Conservation (phyloP, 164 flowering plant genomes). For the Chimonanthus salicifolius region DNA sequence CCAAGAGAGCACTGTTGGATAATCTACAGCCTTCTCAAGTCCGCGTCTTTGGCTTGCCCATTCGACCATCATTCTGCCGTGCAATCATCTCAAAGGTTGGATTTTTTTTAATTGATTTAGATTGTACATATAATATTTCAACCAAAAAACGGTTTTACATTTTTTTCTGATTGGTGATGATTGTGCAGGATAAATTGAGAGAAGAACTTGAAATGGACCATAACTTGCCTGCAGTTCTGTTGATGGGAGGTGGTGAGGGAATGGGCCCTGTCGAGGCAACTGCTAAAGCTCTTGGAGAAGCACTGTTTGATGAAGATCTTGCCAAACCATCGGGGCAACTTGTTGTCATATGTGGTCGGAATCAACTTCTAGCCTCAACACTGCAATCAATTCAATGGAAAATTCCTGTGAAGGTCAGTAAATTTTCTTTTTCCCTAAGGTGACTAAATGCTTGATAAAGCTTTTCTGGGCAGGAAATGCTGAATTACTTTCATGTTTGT, state of each 20-base stretch:
- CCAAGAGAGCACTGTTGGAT: constrained; percentile 73
- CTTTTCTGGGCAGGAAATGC: background rate
- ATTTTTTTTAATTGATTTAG: background rate
- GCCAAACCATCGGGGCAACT: constrained; percentile 76
- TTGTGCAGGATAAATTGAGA: constrained; percentile 57
- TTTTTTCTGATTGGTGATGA: too few relatives aligned
- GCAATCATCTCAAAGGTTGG: constrained; percentile 69
- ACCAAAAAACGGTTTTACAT: too few relatives aligned
- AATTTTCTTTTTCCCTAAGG: background rate
- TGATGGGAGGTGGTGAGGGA: constrained; percentile 99
- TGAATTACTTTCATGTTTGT: constrained; percentile 7
- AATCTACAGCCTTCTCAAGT: constrained; percentile 73
- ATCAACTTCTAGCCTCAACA: constrained; percentile 49
- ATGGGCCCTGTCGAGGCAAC: constrained; percentile 97
- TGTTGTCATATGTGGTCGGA: constrained; percentile 82
- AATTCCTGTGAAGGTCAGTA: constrained; percentile 76
- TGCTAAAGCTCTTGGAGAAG: constrained; percentile 75
- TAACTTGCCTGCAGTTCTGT: constrained; percentile 74
- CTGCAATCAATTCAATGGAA: constrained; percentile 66
- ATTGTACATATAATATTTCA: too few relatives aligned
- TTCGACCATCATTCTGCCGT: constrained; percentile 79
- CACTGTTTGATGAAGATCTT: constrained; percentile 51
- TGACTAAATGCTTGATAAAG: background rate
- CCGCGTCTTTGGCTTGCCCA: constrained; percentile 81
- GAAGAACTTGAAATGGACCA: constrained; percentile 79